Percentiles rank a stretch among this genome's conserved stretches.
phyloP scores from a whole-genome alignment of 192 early-diverging fungal genomes.

The Mortierella alpina region DNA sequence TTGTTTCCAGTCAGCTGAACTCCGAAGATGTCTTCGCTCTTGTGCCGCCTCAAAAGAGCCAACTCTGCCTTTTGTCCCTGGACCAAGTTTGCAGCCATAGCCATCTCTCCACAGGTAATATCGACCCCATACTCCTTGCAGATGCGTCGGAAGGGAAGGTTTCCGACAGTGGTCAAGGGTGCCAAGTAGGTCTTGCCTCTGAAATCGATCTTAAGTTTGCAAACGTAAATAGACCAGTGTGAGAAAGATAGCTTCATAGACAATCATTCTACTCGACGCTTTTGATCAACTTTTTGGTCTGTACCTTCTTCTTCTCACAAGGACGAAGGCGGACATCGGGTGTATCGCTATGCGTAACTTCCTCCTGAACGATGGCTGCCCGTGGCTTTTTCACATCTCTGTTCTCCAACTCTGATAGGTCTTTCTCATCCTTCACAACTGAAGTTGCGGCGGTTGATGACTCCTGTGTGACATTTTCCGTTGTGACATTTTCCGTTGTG shows the following conservation, averaged over 20 bases:
- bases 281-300: too few species aligned
- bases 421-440: constrained; percentile 10
- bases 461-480: not conserved
- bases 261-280: not conserved
- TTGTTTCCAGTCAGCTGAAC: constrained; percentile 85
- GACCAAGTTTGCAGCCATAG: constrained; percentile 73
- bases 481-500: too few species aligned
- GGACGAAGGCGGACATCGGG: constrained; percentile 56
- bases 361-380: constrained; percentile 16
- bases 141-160: constrained; percentile 94
- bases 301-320: constrained; percentile 70
- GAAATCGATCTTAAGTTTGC: constrained; percentile 67
- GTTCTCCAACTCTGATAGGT: constrained; percentile 21
- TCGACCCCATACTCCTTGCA: constrained; percentile 95
- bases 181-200: constrained; percentile 92
- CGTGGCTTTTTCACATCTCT: constrained; percentile 26
- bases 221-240: not conserved
- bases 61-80: constrained; percentile 81
- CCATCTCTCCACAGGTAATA: constrained; percentile 98
- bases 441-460: constrained; percentile 39
- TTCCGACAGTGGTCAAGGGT: constrained; percentile 97
- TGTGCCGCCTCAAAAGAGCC: constrained; percentile 87
- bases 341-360: constrained; percentile 37
- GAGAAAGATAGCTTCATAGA: not conserved
- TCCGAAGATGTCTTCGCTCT: constrained; percentile 91